Conservation (phyloP, 1,139 yeast genomes). For the Yamadazyma blattariae region DNA sequence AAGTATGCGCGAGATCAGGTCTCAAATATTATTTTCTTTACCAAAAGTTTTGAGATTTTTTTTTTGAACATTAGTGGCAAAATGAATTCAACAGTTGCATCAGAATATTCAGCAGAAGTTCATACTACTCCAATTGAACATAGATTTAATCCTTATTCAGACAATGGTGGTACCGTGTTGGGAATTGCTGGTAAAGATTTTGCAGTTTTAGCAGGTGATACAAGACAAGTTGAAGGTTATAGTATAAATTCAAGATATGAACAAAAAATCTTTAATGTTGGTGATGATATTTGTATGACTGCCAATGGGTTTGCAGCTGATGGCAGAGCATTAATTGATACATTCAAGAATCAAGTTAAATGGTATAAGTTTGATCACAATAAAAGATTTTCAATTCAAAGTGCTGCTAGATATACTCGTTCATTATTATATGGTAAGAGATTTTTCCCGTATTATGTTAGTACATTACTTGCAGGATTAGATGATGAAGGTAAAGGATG, state of each 20-base stretch:
- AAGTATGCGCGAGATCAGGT: no score
- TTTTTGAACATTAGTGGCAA: slow-evolving; percentile 7
- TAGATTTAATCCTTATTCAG: slow-evolving; percentile 91
- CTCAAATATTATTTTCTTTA: no score
- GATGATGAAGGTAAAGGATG: slow-evolving; percentile 96
- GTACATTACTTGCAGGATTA: slow-evolving; percentile 90
- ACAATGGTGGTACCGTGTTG: slow-evolving; percentile 95
- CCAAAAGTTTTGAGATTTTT: no score
- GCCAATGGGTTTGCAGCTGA: slow-evolving; percentile 98
- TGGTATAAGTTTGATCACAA: slow-evolving; percentile 92
- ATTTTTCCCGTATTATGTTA: slow-evolving; percentile 95
- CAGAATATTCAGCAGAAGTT: slow-evolving; percentile 56
- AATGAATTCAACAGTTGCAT: slow-evolving; percentile 48
- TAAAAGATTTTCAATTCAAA: slow-evolving; percentile 60
- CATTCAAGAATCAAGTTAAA: slow-evolving; percentile 73
- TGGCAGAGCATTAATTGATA: slow-evolving; percentile 78
- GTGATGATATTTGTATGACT: slow-evolving; percentile 82
- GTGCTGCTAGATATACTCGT: slow-evolving; percentile 91
- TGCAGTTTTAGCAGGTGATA: slow-evolving; percentile 96
- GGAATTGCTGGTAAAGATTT: slow-evolving; percentile 98
- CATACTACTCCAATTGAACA: slow-evolving; percentile 78
- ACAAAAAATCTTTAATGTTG: slow-evolving; percentile 86
- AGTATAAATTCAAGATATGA: slow-evolving; percentile 91
- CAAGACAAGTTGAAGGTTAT: slow-evolving; percentile 93
- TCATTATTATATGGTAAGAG: slow-evolving; percentile 89